Base-by-base conservation (phyloP, 768 basidiomycete genomes). In the Mycena belliarum region DNA sequence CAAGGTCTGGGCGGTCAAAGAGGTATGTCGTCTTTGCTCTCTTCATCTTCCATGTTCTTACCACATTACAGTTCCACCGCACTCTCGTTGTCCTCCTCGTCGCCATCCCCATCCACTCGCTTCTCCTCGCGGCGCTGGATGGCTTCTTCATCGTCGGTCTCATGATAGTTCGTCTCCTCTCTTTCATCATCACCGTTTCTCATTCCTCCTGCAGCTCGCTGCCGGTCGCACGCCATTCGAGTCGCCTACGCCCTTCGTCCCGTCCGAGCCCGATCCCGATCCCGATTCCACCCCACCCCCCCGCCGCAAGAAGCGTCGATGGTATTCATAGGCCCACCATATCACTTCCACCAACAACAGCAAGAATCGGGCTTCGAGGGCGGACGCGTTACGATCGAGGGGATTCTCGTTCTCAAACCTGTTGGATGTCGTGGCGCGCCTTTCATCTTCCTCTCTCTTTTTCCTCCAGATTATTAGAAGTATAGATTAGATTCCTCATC, bases 361-460 rank as follows among this genome's bases (percentile, higher is more conserved):
- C 43, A 45, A 37, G 52, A 38, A 18, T 25, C 43, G 33, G 52
- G 46, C 43, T 35, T 53, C 43, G 52, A 53, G 52, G 52, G 43
- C 52, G 52, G 52, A 53, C 52, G 52, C 52, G 52, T 28, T 42
- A 52, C 51, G 32, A 53, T 53, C 52, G 52, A 46, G 52, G 52
- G 10, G 42, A 41, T 53, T 53, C n/a, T 12, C 28, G 26, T 53
- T 25, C 35, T 29, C n/a, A n/a, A 38, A 11, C 8, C 41, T 41
- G 49, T n/a, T n/a, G 38, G 29, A 10, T 25, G 14, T 24, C 14
- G 20, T 43, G 40, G 50, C 43, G 41, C 29, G 41, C 20, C 7
- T 32, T 33, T 43, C 12, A 20, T 42, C 40, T 49, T 26, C n/a
- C 12, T 2, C 40, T 41, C 25, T 50, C n/a, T 26, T 5, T 3